phyloP scores from a whole-genome alignment of 108 stramenopile genomes.

The Halocafeteria seosinensis region DNA sequence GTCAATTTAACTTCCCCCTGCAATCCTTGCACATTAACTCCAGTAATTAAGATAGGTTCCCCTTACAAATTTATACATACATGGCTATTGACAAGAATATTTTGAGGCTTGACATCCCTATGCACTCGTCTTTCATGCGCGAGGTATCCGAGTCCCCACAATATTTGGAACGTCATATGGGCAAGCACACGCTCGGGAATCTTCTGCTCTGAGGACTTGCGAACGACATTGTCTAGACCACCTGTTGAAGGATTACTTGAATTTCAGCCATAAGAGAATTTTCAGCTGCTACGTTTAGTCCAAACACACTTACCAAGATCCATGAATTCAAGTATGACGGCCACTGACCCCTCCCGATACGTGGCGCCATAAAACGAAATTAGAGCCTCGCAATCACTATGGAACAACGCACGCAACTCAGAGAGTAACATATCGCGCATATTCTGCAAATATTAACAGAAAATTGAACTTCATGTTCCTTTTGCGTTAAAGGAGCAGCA shows the following conservation, averaged over 20 bases:
- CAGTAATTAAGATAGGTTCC: no score
- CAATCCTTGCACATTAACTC: no score
- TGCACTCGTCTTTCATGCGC: constrained; percentile 34
- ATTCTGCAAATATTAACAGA: constrained; percentile 27
- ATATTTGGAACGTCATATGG: constrained; percentile 30
- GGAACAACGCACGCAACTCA: constrained; percentile 39
- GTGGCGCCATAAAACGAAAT: constrained; percentile 42
- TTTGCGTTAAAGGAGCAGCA: no score
- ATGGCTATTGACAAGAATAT: constrained; percentile 36
- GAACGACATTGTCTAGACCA: constrained; percentile 1
- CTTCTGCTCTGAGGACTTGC: no score
- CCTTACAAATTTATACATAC: no score
- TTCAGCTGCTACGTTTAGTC: constrained; percentile 8
- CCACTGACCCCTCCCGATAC: constrained; percentile 38
- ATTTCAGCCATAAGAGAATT: background rate
- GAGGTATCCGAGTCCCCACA: constrained; percentile 38
- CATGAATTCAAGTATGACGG: constrained; percentile 47
- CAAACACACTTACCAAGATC: constrained; percentile 36
- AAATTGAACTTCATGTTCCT: no score
- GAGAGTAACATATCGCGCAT: constrained; percentile 37
- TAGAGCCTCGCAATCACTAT: constrained; percentile 28
- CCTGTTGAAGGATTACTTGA: no score
- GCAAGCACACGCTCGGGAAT: constrained; percentile 35
- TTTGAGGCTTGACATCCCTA: constrained; percentile 38
- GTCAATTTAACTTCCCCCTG: constrained; percentile 36